phyloP scores from a whole-genome alignment of 768 basidiomycete genomes.

The Wakefieldia striispora region DNA sequence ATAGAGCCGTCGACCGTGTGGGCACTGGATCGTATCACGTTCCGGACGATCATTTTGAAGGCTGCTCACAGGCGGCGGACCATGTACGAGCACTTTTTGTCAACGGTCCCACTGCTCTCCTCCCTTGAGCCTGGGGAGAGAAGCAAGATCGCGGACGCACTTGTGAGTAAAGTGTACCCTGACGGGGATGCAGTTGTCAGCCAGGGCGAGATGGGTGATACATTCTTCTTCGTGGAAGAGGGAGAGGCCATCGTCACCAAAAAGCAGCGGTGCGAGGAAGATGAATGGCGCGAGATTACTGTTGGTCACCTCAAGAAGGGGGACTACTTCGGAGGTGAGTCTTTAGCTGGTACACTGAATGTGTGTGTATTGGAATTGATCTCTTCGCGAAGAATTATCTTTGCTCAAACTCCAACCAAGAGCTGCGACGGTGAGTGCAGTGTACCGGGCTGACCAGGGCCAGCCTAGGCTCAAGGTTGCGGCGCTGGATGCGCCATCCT shows the following conservation, averaged over 20 bases:
- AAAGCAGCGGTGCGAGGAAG: constrained; percentile 56
- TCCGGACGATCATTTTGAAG: constrained; percentile 96
- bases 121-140: constrained; percentile 85
- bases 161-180: constrained; percentile 76
- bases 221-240: constrained; percentile 97
- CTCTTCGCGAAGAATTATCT: constrained; percentile 67
- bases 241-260: constrained; percentile 89
- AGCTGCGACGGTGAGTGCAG: constrained; percentile 93
- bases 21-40: constrained; percentile 96
- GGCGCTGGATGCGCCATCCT: constrained; percentile 88
- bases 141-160: constrained; percentile 96
- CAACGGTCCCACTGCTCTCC: constrained; percentile 83
- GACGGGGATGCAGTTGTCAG: constrained; percentile 87
- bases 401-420: constrained; percentile 85
- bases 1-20: constrained; percentile 82
- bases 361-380: constrained; percentile 4
- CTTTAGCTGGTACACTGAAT: not conserved
- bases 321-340: constrained; percentile 96
- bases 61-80: constrained; percentile 86
- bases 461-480: constrained; percentile 84
- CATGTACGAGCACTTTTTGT: constrained; percentile 96
- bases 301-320: constrained; percentile 83
- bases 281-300: constrained; percentile 57
- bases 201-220: constrained; percentile 94
- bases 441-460: constrained; percentile 42